Base-by-base conservation (phyloP, 192 early-diverging fungal genomes). In the Backusella parvicylindrica region DNA sequence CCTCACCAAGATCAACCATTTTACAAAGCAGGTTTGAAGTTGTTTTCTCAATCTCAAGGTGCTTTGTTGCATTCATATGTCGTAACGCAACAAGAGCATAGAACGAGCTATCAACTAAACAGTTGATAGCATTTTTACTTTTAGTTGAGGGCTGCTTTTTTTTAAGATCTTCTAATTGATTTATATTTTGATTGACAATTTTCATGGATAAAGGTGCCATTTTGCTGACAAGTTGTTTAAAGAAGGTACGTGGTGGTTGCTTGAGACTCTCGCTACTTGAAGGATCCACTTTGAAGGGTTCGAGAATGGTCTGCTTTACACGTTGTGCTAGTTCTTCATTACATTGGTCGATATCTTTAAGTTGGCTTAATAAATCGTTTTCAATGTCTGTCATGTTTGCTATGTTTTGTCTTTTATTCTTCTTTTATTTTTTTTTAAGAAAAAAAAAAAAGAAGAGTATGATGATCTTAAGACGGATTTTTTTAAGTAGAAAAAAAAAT, bases 41-140 rank as follows among this genome's bases (percentile, higher is more conserved):
- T 18, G 85, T 81, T 32, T 88, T 88, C 68, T 86, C 85, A 26
- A 88, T 75, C 43, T 88, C 87, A 35, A 88, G 21, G 21, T 70
- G 74, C 47, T 81, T 81, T 11, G 78, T 63, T n/a, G 66, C 33
- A 38, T 81, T 73, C 75, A 83, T 74, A 26, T 71, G 65, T 37
- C 78, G 64, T n/a, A 82, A 13, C 3, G 81, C 77, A 35, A 60
- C 35, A 7, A 76, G 16, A 23, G 81, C 81, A 71, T 76, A 78
- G 66, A 82, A 75, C 7, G 72, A 78, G 18, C 74, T 82, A 68
- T 78, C 77, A 5, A 78, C 69, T 2, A 82, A 37, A 50, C 81
- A 82, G 18, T 75, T 36, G 1, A 72, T 35, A n/a, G 31, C 63
- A 6, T 13, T 75, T 36, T 64, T 26, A 56, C 75, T 63, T n/a